Evolutionary conservation across 2,329 filamentous ascomycete species (phyloP).

Genomic region (Phialemonium atrogriseum): DNA sequence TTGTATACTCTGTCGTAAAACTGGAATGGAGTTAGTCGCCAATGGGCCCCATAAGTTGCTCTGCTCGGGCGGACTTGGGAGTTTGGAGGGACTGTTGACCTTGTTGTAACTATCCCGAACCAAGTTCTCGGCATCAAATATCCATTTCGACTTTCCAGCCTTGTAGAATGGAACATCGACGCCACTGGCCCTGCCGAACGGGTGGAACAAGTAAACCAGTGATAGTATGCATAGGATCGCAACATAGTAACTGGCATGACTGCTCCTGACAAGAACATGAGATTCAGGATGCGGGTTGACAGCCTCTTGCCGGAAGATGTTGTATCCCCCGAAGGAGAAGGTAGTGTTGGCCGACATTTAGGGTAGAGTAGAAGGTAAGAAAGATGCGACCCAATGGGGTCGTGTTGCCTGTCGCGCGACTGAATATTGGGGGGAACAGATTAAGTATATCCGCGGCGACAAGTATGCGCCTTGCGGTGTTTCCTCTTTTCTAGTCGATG

Average conservation of each 20-base stretch:
- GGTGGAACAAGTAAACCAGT: slow-evolving; percentile 29
- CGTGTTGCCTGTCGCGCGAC: no score
- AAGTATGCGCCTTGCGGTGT: no score
- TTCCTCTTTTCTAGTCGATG: no score
- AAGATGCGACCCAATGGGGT: no score
- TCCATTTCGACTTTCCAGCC: slow-evolving; percentile 40
- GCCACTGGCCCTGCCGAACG: slow-evolving; percentile 18
- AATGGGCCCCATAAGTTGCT: no score
- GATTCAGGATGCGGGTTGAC: slow-evolving; percentile 14
- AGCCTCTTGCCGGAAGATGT: slow-evolving; percentile 13
- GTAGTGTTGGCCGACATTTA: slow-evolving; percentile 13
- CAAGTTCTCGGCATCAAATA: slow-evolving; percentile 38
- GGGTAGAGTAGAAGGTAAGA: no score
- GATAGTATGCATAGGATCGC: slow-evolving; percentile 27
- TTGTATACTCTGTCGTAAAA: slow-evolving; percentile 42
- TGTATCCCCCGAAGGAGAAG: slow-evolving; percentile 10
- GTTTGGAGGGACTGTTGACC: slow-evolving; percentile 20
- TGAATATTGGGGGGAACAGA: no score
- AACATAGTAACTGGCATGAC: slow-evolving; percentile 31
- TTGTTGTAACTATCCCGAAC: slow-evolving; percentile 41
- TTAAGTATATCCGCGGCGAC: no score
- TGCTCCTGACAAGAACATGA: slow-evolving; percentile 18
- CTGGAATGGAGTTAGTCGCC: slow-evolving; percentile 17
- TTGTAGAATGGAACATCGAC: slow-evolving; percentile 38
- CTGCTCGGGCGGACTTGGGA: not conserved